Evolutionary conservation across 179 eudicot genomes (phyloP).

Genomic region (Amaranthus tricolor): DNA sequence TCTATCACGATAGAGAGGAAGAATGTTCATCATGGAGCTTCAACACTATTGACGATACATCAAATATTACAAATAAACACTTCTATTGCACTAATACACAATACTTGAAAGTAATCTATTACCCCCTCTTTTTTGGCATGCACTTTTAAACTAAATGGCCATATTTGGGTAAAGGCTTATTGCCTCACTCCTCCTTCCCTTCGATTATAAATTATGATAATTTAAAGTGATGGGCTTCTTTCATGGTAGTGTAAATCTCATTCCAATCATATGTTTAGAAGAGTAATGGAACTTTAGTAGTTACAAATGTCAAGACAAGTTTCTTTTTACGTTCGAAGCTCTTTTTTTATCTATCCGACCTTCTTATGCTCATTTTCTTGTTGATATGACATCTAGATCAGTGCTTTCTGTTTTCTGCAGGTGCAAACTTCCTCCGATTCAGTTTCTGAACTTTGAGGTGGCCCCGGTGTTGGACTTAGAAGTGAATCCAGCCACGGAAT

Average conservation of each 20-base stretch:
- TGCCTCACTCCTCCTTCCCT: neutral
- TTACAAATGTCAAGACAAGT: too few species aligned
- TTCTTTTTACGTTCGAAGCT: too few species aligned
- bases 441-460: constrained; percentile 76
- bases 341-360: neutral
- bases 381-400: neutral
- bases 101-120: too few species aligned
- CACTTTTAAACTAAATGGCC: too few species aligned
- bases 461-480: constrained; percentile 75
- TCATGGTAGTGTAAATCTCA: neutral
- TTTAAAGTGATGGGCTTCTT: neutral
- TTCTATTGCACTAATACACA: too few species aligned
- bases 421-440: constrained; percentile 66
- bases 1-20: neutral
- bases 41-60: too few species aligned
- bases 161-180: too few species aligned
- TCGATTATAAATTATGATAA: neutral
- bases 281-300: neutral
- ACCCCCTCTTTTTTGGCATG: too few species aligned
- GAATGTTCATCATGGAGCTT: neutral
- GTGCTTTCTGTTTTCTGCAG: constrained; percentile 24
- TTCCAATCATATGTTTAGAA: neutral
- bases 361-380: neutral
- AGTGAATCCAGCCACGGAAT: constrained; percentile 64
- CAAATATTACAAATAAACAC: too few species aligned